Base-by-base conservation (phyloP, 2,329 filamentous ascomycete genomes). In the Huntiella moniliformis region DNA sequence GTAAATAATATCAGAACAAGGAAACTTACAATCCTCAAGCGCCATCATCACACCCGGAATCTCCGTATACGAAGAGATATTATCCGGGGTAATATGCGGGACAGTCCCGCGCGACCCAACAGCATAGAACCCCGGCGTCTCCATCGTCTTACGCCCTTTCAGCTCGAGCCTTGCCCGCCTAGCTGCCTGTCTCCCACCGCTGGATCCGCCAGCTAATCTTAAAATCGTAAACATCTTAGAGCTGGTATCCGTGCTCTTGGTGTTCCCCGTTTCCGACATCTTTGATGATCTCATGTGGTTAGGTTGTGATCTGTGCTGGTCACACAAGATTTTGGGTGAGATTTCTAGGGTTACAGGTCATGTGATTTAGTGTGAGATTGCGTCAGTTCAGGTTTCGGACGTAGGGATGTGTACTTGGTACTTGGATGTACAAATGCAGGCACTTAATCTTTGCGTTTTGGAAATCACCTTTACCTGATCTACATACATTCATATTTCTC, bases 61-160 rank as follows among this genome's bases (percentile, higher is more conserved):
- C 4, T 70, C 59, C 1, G 78, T 77, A 55, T 80, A 67, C 46
- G 74, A 77, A 36, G 63, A 60, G 52, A 91, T 67, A 51, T 81
- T 81, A 65, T 98, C 91, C 35, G 86, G 87, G 3, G 87, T 82
- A 52, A 98, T 63, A 63, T 98, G 91, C 44, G 91, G 86, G 33
- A 96, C 67, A 1, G 74, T 74, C 16, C 91, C 91, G 55, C 91
- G 74, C 32, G 91, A 95, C 3, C 82, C 82, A 53, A 82, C 68
- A 43, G 76, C 79, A 49, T 94, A 65, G 60, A 81, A 93, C 57
- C 82, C 80, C 38, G 91, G 91, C 28, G 91, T 98, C 15, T 81
- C 66, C 52, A 95, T 68, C n/a, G 70, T 61, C 51, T 68, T 73
- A 49, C 82, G 70, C 37, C 62, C 75, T 54, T 60, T 67, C 4